Evolutionary conservation across 116 monocot species (phyloP).

Genomic region (Thalassia testudinum): DNA sequence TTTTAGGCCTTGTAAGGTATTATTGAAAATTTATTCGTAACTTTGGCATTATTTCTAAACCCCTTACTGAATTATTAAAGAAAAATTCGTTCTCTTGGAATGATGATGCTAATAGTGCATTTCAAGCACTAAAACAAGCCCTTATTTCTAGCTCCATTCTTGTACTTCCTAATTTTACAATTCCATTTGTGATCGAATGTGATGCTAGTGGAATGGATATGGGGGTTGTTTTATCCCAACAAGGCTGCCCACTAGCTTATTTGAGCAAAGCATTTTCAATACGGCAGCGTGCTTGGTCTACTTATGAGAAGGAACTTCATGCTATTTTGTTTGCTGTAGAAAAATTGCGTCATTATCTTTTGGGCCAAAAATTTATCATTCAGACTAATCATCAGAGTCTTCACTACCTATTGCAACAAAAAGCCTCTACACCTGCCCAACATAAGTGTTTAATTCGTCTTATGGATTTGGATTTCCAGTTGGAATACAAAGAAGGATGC

Average conservation of each 20-base stretch:
- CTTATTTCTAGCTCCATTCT: background rate
- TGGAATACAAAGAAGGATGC: background rate
- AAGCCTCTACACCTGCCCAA: background rate
- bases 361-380: background rate
- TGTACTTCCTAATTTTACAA: constrained; percentile 1
- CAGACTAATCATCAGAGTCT: background rate
- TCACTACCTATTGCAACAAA: background rate
- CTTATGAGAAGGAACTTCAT: background rate
- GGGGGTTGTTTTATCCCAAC: background rate
- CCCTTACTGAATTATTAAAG: background rate
- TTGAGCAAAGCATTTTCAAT: background rate
- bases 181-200: background rate
- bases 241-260: background rate
- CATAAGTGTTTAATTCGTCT: background rate
- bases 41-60: background rate
- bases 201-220: background rate
- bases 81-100: background rate
- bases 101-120: background rate
- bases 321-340: background rate
- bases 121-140: background rate
- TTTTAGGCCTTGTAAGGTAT: constrained; percentile 1
- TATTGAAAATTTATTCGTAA: background rate
- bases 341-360: background rate
- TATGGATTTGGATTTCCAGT: background rate
- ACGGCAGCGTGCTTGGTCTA: background rate